Percentiles rank a stretch among this genome's conserved stretches.
Evolutionary conservation across 2,329 filamentous ascomycete genomes (phyloP).

Genomic region (Alternaria brassicae): DNA sequence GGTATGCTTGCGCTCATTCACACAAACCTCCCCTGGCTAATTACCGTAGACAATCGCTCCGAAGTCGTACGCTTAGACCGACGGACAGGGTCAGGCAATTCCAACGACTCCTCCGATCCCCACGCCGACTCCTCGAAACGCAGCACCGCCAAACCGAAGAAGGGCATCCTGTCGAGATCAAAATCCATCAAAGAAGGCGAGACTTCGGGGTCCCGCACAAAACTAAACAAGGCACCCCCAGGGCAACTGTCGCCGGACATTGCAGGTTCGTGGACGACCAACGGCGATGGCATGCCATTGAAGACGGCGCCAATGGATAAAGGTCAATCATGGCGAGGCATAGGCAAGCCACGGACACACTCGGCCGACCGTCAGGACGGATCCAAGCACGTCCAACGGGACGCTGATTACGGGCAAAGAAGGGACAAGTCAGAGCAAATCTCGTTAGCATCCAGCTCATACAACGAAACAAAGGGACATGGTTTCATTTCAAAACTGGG

Average conservation of each 20-base stretch:
- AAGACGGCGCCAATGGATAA: slow-evolving; percentile 70
- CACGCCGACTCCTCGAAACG: slow-evolving; percentile 33
- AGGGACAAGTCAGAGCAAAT: slow-evolving; percentile 43
- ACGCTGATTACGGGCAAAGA: slow-evolving; percentile 37
- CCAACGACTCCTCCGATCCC: slow-evolving; percentile 33
- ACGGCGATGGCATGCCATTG: slow-evolving; percentile 55
- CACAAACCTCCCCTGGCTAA: slow-evolving; percentile 8
- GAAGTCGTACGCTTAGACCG: slow-evolving; percentile 40
- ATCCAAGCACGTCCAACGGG: slow-evolving; percentile 39
- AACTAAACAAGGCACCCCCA: slow-evolving; percentile 44
- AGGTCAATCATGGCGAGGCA: slow-evolving; percentile 70
- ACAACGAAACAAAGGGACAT: slow-evolving; percentile 66
- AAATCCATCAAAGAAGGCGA: slow-evolving; percentile 57
- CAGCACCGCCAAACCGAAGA: slow-evolving; percentile 40
- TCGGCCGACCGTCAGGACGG: slow-evolving; percentile 70
- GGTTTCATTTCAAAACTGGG: slow-evolving; percentile 77
- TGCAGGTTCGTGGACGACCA: slow-evolving; percentile 39
- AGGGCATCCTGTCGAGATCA: slow-evolving; percentile 51
- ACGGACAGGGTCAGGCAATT: slow-evolving; percentile 39
- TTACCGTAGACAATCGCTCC: slow-evolving; percentile 39
- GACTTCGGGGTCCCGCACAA: slow-evolving; percentile 30
- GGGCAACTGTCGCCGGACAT: slow-evolving; percentile 40
- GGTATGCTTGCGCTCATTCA: slow-evolving; percentile 26
- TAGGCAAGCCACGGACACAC: slow-evolving; percentile 68
- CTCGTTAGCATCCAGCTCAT: slow-evolving; percentile 56